Conservation (phyloP, 768 basidiomycete species). For the Termitomyces sp. region DNA sequence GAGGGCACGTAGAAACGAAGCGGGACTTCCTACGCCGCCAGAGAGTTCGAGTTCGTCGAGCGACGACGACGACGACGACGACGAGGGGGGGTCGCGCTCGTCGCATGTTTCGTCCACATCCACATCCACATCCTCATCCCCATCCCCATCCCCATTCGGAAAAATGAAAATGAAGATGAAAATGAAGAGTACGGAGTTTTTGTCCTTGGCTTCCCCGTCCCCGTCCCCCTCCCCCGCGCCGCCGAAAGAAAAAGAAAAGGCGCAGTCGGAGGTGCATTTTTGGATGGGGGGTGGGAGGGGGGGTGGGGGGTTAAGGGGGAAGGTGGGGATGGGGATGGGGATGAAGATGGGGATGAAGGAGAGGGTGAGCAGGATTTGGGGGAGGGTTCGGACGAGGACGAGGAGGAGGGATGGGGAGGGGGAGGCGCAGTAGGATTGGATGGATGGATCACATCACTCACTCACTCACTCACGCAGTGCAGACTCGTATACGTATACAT, state of each 20-base stretch:
- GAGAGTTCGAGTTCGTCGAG: slow-evolving; percentile 5
- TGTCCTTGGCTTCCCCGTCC: too few species aligned
- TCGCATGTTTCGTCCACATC: too few species aligned
- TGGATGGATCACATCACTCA: too few species aligned
- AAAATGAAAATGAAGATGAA: background rate
- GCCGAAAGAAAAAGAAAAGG: background rate
- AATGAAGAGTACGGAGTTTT: background rate
- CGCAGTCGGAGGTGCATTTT: background rate
- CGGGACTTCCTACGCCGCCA: slow-evolving; percentile 14
- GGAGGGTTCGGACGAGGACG: too few species aligned
- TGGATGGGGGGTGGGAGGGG: background rate
- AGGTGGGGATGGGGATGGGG: background rate
- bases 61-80: background rate
- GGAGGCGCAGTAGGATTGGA: too few species aligned
- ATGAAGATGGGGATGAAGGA: background rate
- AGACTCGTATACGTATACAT: too few species aligned
- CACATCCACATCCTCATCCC: too few species aligned
- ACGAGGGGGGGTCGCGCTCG: background rate
- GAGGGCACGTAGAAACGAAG: slow-evolving; percentile 7
- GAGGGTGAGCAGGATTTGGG: too few species aligned
- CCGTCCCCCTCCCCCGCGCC: too few species aligned
- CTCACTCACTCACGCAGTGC: too few species aligned
- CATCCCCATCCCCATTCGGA: background rate
- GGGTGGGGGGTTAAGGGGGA: background rate
- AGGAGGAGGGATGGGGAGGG: too few species aligned